Evolutionary conservation across 2,329 filamentous ascomycete genomes (phyloP).

Genomic region (Sclerotinia trifoliorum): DNA sequence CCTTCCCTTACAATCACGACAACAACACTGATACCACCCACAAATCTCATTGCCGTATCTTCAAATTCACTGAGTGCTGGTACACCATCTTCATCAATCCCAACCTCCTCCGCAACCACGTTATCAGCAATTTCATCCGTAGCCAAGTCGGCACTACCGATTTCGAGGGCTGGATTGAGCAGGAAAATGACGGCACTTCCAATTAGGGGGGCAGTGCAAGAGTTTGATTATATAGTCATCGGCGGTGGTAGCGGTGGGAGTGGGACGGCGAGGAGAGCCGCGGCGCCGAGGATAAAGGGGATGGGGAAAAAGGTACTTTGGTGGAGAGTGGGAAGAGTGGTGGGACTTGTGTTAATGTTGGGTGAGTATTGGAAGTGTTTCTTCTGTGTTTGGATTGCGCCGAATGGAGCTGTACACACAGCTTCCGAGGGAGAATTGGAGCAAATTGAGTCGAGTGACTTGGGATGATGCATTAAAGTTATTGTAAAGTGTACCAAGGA

Average conservation of each 20-base stretch:
- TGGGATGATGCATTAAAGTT: not conserved
- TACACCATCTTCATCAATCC: conserved; percentile 2
- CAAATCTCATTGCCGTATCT: conserved; percentile 15
- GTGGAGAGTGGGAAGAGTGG: conserved; percentile 50
- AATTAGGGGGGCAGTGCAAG: conserved; percentile 35
- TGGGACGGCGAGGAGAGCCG: conserved; percentile 49
- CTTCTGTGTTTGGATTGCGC: not conserved
- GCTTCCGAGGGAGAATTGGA: not conserved
- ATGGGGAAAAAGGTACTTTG: conserved; percentile 52
- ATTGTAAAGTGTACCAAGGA: not conserved
- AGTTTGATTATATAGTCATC: conserved; percentile 54
- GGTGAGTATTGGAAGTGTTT: conserved; percentile 41
- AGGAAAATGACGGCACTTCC: conserved; percentile 12
- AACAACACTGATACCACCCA: not conserved
- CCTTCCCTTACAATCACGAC: conserved; percentile 15
- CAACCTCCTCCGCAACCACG: conserved; percentile 20
- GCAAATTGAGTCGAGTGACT: not conserved
- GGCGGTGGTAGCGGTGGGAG: conserved; percentile 52
- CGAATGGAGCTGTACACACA: not conserved
- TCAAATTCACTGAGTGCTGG: not conserved
- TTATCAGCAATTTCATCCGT: conserved; percentile 18
- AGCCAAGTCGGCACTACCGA: conserved; percentile 21
- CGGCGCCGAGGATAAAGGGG: conserved; percentile 40
- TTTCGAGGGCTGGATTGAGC: conserved; percentile 17
- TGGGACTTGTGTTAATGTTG: conserved; percentile 54